Conservation (phyloP, 2,329 filamentous ascomycete species). For the Blastomyces gilchristii region DNA sequence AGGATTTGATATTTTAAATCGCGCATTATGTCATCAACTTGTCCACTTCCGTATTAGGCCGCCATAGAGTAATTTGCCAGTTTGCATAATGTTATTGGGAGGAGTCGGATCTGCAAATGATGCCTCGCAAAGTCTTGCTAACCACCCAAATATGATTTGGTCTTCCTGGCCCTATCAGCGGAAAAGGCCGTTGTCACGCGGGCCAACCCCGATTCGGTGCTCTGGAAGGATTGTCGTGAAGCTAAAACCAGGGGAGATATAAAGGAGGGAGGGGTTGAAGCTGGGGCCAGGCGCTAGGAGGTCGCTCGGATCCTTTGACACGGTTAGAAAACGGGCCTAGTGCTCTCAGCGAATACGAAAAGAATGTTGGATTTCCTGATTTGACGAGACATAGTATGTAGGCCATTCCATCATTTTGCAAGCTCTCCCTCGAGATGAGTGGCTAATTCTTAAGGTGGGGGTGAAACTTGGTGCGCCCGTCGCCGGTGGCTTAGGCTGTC, state of each 20-base stretch:
- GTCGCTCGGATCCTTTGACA: neutral
- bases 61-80: neutral
- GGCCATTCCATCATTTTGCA: neutral
- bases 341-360: neutral
- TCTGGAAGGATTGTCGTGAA: neutral
- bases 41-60: neutral
- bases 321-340: neutral
- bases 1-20: neutral
- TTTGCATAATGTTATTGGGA: neutral
- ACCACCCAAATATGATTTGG: neutral
- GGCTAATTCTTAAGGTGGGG: neutral
- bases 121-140: neutral
- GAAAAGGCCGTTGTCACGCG: conserved; percentile 1
- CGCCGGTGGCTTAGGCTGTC: neutral
- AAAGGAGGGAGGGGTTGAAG: neutral
- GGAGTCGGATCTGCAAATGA: neutral
- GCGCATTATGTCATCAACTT: neutral
- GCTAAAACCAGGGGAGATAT: neutral
- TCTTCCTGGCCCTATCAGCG: neutral
- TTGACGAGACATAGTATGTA: neutral
- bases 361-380: neutral
- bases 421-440: neutral
- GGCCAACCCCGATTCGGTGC: neutral
- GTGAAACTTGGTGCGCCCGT: neutral
- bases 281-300: neutral